Evolutionary conservation across 2,329 filamentous ascomycete species (phyloP), one percentile per base, ranked within the genome.

Genomic region (Eutypa lata): DNA sequence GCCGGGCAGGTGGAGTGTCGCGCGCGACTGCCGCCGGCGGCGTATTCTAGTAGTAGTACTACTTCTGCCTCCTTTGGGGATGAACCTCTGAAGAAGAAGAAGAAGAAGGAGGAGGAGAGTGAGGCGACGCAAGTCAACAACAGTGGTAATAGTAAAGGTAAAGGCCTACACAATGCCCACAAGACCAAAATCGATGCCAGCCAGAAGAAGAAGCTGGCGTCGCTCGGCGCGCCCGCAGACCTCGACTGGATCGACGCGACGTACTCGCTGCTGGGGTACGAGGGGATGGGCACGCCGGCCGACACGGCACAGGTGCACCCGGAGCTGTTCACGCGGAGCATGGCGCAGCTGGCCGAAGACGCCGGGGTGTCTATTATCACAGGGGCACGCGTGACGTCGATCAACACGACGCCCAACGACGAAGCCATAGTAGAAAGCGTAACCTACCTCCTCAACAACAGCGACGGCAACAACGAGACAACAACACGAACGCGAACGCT

Each of bases 221-320:
- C 56, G 21, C 53, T 67, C 26, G 67, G 66, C 31, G 68, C 59
- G 10, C 68, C 89, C 0, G 68, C 79, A 38, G 87, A 90, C 57
- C 71, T 91, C 22, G 86, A 90, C 64, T 92, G 89, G 89, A 71
- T 91, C 13, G 79, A 82, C 54, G 53, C 49, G 67, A 78, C 8
- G 76, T 83, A 35, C 67, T 76, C 33, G 61, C 87, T 54, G 69
- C 71, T 42, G 38, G 62, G 58, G 1, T 70, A 70, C 52, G 64
- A 70, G 7, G 58, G 52, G n/a, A 69, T 71, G 57, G 68, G 67
- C 16, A 84, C 86, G 0, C 75, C 75, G 1, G 62, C 68, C 6
- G 82, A 86, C 50, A 91, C 89, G 1, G 88, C 89, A 0, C 89
- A 92, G 68, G 88, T 92, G 1, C 89, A 92, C 63, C 89, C 89